Conservation (phyloP, 225 moss, liverwort and hornwort genomes). For the Sphagnum contortum region DNA sequence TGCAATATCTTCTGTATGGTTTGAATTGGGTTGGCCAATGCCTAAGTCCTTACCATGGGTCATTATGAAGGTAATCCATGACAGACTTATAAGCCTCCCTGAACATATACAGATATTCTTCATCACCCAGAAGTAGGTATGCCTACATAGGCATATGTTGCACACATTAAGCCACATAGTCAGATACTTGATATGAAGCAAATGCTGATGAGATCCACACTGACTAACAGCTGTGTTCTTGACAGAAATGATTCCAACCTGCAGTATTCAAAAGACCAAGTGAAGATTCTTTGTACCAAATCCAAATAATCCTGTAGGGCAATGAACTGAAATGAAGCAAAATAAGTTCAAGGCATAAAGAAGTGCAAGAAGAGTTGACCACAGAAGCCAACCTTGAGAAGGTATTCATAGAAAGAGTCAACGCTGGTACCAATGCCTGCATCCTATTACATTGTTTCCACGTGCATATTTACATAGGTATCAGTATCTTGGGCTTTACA, state of each 20-base stretch:
- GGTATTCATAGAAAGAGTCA: constrained; percentile 99
- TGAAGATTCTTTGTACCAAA: too few relatives aligned
- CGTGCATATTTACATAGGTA: too few relatives aligned
- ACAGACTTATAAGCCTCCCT: constrained; percentile 92
- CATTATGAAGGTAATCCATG: constrained; percentile 74
- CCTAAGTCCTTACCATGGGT: constrained; percentile 54
- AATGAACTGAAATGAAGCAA: not conserved
- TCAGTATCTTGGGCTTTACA: too few relatives aligned
- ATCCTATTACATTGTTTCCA: constrained; percentile 47
- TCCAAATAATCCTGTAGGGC: not conserved
- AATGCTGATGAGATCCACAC: not conserved
- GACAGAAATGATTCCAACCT: too few relatives aligned
- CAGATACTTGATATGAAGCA: not conserved
- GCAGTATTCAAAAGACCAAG: too few relatives aligned
- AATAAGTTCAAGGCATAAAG: too few relatives aligned
- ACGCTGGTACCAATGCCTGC: constrained; percentile 99
- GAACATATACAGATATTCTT: constrained; percentile 81
- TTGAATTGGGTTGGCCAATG: too few relatives aligned
- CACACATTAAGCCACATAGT: not conserved
- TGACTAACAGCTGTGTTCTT: too few relatives aligned
- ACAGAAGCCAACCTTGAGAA: constrained; percentile 55
- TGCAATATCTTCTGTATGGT: too few relatives aligned
- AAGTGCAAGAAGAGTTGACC: not conserved
- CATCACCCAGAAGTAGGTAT: constrained; percentile 86
- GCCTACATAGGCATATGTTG: constrained; percentile 35